Conservation (phyloP, 2,329 filamentous ascomycete species). For the Exophiala lecanii-corni region DNA sequence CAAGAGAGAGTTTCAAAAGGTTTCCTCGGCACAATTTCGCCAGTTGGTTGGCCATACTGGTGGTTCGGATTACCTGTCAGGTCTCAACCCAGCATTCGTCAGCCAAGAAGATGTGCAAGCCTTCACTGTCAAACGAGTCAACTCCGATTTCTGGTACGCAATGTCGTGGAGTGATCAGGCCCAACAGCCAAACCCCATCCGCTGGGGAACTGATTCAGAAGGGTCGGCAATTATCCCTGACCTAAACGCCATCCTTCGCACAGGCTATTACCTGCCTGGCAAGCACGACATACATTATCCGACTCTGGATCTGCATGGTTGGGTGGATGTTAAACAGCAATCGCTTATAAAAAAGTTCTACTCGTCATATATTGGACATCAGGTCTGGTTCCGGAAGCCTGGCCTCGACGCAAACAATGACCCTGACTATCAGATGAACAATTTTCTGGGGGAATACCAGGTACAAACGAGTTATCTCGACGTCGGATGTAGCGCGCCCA, state of each 20-base stretch:
- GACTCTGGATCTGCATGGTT: constrained; percentile 5
- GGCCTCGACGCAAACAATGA: neutral
- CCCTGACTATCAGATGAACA: constrained; percentile 1
- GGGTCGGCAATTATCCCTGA: constrained; percentile 8
- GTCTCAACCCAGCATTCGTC: constrained; percentile 1
- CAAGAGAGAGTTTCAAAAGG: constrained; percentile 7
- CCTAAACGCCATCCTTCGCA: constrained; percentile 5
- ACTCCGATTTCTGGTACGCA: neutral
- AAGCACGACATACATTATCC: neutral
- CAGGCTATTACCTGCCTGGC: neutral
- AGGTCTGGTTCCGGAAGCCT: neutral
- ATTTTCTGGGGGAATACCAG: constrained; percentile 7
- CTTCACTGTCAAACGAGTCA: neutral
- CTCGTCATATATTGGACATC: constrained; percentile 2
- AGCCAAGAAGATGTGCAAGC: neutral
- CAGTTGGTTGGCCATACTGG: constrained; percentile 1
- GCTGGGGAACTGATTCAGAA: constrained; percentile 6
- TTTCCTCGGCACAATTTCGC: constrained; percentile 1
- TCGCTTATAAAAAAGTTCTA: constrained; percentile 4
- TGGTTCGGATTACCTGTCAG: constrained; percentile 4
- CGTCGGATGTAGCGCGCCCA: constrained; percentile 2
- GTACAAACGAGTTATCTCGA: constrained; percentile 5
- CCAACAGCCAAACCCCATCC: neutral
- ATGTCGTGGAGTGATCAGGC: neutral
- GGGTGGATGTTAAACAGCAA: constrained; percentile 9